phyloP scores from a whole-genome alignment of 2,329 filamentous ascomycete genomes.

The Colletotrichum euphorbiae region DNA sequence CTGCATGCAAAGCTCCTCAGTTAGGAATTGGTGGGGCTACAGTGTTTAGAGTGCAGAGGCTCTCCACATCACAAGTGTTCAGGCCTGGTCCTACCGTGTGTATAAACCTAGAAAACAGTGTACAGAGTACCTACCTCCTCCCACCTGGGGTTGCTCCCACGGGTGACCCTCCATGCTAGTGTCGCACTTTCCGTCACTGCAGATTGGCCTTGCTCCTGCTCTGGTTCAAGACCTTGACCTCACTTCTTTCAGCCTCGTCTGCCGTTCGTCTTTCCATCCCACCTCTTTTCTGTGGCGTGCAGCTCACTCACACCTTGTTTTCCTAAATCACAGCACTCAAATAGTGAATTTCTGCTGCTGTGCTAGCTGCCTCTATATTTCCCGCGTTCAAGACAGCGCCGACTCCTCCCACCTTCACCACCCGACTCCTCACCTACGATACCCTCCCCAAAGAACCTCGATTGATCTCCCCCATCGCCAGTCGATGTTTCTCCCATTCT shows the following conservation, averaged over 20 bases:
- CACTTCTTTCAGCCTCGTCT: constrained; percentile 30
- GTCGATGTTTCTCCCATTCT: constrained; percentile 32
- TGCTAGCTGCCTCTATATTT: background rate
- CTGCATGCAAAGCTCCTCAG: constrained; percentile 11
- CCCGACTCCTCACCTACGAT: background rate
- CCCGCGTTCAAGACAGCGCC: background rate
- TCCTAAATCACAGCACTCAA: background rate
- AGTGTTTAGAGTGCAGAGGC: background rate
- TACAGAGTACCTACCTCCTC: constrained; percentile 7
- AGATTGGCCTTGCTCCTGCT: constrained; percentile 22
- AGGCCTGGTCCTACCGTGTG: too few species aligned
- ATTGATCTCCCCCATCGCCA: background rate
- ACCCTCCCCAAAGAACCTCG: background rate
- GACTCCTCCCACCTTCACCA: background rate
- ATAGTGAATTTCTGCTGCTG: background rate
- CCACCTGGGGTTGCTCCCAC: constrained; percentile 19
- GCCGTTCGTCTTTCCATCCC: constrained; percentile 5
- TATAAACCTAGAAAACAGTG: background rate
- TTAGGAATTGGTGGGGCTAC: constrained; percentile 26
- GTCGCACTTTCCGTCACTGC: constrained; percentile 39
- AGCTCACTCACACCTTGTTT: background rate
- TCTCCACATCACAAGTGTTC: too few species aligned
- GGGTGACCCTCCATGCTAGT: constrained; percentile 30
- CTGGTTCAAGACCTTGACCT: constrained; percentile 7
- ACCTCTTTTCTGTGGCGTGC: constrained; percentile 3